Conservation (phyloP, 116 monocot species). For the Dioscorea cayenensis region DNA sequence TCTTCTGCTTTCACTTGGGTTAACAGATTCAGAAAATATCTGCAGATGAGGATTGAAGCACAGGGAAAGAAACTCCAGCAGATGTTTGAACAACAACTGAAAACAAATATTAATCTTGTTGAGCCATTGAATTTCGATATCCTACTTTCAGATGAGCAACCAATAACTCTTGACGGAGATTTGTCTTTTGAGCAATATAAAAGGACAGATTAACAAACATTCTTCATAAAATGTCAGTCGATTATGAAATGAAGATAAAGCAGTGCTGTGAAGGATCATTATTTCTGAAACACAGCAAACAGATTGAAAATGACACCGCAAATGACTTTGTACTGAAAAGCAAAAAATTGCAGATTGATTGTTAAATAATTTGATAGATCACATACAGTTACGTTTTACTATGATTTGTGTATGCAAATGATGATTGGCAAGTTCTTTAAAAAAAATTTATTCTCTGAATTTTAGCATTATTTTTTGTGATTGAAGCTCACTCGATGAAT, state of each 20-base stretch:
- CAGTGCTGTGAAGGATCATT: too few species aligned
- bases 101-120: conserved; percentile 7
- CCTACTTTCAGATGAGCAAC: conserved; percentile 3
- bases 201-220: neutral
- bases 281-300: too few species aligned
- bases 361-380: too few species aligned
- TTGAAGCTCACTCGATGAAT: too few species aligned
- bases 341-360: too few species aligned
- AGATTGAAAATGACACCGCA: too few species aligned
- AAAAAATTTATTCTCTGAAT: too few species aligned
- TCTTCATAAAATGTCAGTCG: neutral
- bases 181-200: conserved; percentile 2
- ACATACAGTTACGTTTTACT: too few species aligned
- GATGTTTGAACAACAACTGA: conserved; percentile 39
- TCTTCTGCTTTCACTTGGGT: neutral
- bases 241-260: neutral
- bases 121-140: conserved; percentile 14
- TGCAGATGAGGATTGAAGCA: conserved; percentile 56
- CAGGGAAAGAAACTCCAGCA: conserved; percentile 42
- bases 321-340: too few species aligned
- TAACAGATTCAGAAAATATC: conserved; percentile 49
- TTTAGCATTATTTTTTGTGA: too few species aligned
- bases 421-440: too few species aligned
- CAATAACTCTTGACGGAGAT: conserved; percentile 8
- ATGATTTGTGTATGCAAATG: too few species aligned